phyloP scores from a whole-genome alignment of 768 basidiomycete genomes.

The Boletus sensibilis region DNA sequence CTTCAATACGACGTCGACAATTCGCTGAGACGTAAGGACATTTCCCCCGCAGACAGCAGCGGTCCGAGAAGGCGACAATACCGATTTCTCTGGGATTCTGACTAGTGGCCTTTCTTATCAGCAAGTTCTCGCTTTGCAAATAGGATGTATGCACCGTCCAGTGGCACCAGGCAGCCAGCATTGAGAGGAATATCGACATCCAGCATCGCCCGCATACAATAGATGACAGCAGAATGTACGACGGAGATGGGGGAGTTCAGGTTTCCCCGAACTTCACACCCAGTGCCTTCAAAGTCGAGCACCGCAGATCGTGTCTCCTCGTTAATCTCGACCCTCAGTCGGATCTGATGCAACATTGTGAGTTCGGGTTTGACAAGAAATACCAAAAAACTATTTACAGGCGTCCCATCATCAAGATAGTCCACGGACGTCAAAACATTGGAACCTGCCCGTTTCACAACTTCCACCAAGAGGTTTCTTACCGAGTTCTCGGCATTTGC shows the following conservation, averaged over 20 bases:
- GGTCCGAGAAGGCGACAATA: conserved; percentile 79
- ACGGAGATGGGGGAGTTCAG: conserved; percentile 85
- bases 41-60: conserved; percentile 94
- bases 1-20: conserved; percentile 90
- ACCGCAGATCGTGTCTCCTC: conserved; percentile 70
- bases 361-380: background rate
- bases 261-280: conserved; percentile 80
- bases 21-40: conserved; percentile 87
- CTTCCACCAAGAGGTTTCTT: conserved; percentile 73
- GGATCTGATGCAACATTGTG: conserved; percentile 48
- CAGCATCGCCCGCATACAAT: conserved; percentile 86
- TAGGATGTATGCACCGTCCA: conserved; percentile 54
- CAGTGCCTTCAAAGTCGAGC: conserved; percentile 84
- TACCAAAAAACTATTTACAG: conserved; percentile 44
- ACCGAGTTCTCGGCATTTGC: conserved; percentile 87
- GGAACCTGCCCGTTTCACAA: conserved; percentile 65
- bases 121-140: background rate
- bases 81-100: conserved; percentile 72
- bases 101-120: conserved; percentile 42
- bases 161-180: conserved; percentile 87
- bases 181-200: conserved; percentile 89
- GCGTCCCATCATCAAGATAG: conserved; percentile 86
- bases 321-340: conserved; percentile 75
- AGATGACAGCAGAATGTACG: conserved; percentile 84
- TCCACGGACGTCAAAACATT: conserved; percentile 71